Percentiles rank a stretch among this genome's conserved stretches.
These are phyloP conservation scores for Viola odorata DNA, from an alignment of 345 rosid genomes.

Conservation along the genomic window DNA sequence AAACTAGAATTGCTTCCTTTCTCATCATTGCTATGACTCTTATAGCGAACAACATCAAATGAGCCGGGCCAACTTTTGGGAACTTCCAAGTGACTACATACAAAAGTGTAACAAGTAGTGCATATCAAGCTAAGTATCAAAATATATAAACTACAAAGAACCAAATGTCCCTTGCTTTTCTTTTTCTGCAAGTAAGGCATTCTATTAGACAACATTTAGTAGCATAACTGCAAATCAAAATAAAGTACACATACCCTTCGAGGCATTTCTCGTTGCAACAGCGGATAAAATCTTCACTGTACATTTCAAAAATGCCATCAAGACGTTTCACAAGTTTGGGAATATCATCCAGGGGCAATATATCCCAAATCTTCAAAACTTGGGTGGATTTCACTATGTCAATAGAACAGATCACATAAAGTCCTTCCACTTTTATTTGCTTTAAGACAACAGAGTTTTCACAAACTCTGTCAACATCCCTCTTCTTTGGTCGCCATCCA, in stretches of 20 bases:
- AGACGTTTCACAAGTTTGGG: constrained; percentile 36
- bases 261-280: constrained; percentile 40
- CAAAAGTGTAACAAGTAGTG: background rate
- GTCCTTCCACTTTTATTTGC: constrained; percentile 34
- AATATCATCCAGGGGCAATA: constrained; percentile 37
- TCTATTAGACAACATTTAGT: background rate
- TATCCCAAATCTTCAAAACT: constrained; percentile 52
- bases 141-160: too few species aligned
- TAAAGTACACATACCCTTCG: constrained; percentile 39
- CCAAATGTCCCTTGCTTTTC: too few species aligned
- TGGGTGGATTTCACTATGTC: constrained; percentile 41
- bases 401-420: constrained; percentile 35
- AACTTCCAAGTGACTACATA: constrained; percentile 41
- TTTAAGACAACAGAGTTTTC: constrained; percentile 34
- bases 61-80: constrained; percentile 36
- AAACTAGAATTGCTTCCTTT: constrained; percentile 10
- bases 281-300: constrained; percentile 34
- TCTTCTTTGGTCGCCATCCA: constrained; percentile 51
- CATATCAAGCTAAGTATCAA: too few species aligned
- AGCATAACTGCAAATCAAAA: background rate
- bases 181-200: too few species aligned
- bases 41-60: constrained; percentile 21
- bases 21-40: constrained; percentile 15
- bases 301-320: constrained; percentile 30
- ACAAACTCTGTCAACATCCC: constrained; percentile 26